A percentile compares a stretch with the other conserved stretches of the same genome.
phyloP scores from a whole-genome alignment of 2,329 filamentous ascomycete species.

The Onygenales sp. region DNA sequence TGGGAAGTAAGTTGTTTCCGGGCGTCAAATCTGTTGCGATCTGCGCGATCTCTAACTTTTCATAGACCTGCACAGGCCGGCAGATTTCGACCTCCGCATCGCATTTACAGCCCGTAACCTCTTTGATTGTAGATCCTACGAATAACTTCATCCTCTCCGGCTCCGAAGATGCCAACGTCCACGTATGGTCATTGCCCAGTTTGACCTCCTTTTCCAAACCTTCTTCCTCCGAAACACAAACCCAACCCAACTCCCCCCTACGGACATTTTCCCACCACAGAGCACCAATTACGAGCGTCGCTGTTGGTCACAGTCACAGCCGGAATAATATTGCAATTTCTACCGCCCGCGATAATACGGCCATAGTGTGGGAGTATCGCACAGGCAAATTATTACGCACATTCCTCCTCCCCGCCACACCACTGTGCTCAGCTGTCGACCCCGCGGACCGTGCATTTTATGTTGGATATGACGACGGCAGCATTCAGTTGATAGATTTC shows the following conservation, averaged over 20 bases:
- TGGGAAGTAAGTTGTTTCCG: conserved; percentile 69
- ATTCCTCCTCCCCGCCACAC: conserved; percentile 64
- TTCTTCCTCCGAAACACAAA: conserved; percentile 29
- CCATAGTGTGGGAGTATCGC: conserved; percentile 86
- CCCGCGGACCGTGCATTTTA: conserved; percentile 76
- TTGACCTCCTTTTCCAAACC: conserved; percentile 55
- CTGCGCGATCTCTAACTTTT: neutral
- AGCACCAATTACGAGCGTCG: conserved; percentile 39
- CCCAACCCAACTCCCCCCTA: conserved; percentile 54
- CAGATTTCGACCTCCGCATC: conserved; percentile 35
- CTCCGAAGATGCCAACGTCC: conserved; percentile 67
- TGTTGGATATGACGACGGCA: conserved; percentile 69
- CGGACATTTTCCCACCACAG: conserved; percentile 66
- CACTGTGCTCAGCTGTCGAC: conserved; percentile 66
- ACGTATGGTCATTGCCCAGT: conserved; percentile 77
- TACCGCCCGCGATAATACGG: conserved; percentile 74
- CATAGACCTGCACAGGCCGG: conserved; percentile 34
- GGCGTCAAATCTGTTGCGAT: neutral
- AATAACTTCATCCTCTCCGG: conserved; percentile 41
- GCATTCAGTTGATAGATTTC: conserved; percentile 70
- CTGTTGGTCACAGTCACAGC: conserved; percentile 56
- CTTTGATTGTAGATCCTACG: conserved; percentile 59
- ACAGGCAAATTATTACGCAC: conserved; percentile 70
- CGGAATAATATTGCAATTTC: conserved; percentile 77
- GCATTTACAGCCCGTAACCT: conserved; percentile 51